phyloP scores from a whole-genome alignment of 169 alveolate species.

The Plasmodium chabaudi region DNA sequence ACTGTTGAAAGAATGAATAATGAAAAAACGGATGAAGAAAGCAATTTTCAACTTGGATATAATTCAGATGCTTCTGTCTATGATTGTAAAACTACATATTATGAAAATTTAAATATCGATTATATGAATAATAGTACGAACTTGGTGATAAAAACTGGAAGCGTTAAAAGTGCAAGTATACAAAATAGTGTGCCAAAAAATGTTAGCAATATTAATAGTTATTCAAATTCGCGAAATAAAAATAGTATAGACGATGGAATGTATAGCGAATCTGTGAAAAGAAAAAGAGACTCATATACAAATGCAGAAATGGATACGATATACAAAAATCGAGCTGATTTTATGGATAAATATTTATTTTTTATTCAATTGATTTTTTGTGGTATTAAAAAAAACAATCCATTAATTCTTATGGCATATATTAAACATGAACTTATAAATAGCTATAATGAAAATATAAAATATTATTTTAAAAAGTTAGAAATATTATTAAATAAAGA shows the following conservation, averaged over 20 bases:
- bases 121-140: too few species aligned
- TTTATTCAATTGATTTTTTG: conserved; percentile 54
- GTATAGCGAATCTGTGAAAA: not conserved
- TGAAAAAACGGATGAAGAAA: not conserved
- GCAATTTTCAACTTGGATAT: not conserved
- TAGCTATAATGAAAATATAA: conserved; percentile 10
- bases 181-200: not conserved
- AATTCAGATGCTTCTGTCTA: conserved; percentile 25
- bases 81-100: conserved; percentile 21
- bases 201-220: not conserved
- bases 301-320: conserved; percentile 39
- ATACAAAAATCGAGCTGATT: conserved; percentile 20
- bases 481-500: conserved; percentile 50
- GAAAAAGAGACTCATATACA: not conserved
- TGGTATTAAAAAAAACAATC: conserved; percentile 58
- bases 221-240: not conserved
- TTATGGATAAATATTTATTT: conserved; percentile 58
- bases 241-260: not conserved
- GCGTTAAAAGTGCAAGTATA: not conserved
- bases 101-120: conserved; percentile 9
- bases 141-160: too few species aligned
- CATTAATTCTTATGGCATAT: conserved; percentile 54
- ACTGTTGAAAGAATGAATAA: not conserved
- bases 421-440: conserved; percentile 51
- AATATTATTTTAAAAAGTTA: conserved; percentile 25